phyloP scores from a whole-genome alignment of 1,139 yeast species.

The Zhuliangozyma parablackwelliae region DNA sequence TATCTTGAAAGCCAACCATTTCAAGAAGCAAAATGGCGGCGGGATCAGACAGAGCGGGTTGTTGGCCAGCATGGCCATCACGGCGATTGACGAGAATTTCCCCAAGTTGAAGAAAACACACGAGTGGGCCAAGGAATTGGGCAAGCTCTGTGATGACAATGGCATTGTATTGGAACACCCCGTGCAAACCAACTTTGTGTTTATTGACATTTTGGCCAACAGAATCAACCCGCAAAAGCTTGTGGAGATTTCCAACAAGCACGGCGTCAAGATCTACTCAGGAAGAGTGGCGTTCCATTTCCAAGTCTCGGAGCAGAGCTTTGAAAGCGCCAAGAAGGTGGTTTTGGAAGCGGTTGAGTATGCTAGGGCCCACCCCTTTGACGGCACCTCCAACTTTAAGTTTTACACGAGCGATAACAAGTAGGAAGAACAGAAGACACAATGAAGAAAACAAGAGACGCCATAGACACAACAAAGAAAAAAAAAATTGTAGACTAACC shows the following conservation, averaged over 20 bases:
- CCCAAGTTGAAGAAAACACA: conserved; percentile 60
- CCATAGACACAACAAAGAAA: not conserved
- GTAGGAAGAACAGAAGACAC: not conserved
- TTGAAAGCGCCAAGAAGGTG: conserved; percentile 61
- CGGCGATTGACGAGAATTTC: conserved; percentile 75
- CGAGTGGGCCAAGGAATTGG: conserved; percentile 63
- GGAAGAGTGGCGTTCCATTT: conserved; percentile 82
- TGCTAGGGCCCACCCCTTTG: conserved; percentile 25
- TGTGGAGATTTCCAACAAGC: conserved; percentile 34
- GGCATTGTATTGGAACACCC: conserved; percentile 63
- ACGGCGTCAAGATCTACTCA: conserved; percentile 67
- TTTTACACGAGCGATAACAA: conserved; percentile 9
- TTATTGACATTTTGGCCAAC: conserved; percentile 59
- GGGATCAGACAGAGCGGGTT: conserved; percentile 90
- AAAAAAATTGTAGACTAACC: not conserved
- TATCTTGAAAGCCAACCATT: conserved; percentile 75
- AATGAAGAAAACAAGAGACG: not conserved
- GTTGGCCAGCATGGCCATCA: conserved; percentile 74
- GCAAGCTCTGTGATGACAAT: conserved; percentile 48
- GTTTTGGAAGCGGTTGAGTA: conserved; percentile 54
- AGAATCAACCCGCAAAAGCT: conserved; percentile 54
- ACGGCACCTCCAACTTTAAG: conserved; percentile 3
- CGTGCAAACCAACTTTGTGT: conserved; percentile 83
- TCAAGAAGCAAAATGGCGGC: conserved; percentile 92
- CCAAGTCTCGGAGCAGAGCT: conserved; percentile 63